Base-by-base conservation (phyloP, 441 rosid genomes). In the Gossypium gossypioides region DNA sequence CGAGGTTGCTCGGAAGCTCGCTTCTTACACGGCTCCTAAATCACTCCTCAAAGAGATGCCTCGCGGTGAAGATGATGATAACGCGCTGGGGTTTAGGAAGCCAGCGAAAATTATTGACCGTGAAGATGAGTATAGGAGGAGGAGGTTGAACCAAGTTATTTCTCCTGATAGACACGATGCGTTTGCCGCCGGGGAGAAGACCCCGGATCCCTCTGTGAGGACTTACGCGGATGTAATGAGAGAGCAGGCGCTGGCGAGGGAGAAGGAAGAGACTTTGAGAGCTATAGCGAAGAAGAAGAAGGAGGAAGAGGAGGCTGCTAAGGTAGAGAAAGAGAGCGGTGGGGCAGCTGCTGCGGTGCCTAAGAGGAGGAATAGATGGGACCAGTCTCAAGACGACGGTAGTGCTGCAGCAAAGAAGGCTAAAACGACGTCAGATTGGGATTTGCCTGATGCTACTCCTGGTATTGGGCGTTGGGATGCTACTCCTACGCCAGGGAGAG, bases 381-480 rank as follows among this genome's bases (percentile, higher is more conserved):
- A 94, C 67, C 91, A 81, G 74, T 59, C 87, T 4, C 91, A 87
- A 82, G 99, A 94, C 67, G 90, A 79, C 9, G 86, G 73, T 32
- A 81, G 74, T 18, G 81, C 75, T 40, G 85, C 84, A 0, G 84
- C 81, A 16, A 95, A 95, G 78, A 86, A 88, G 80, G 84, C 88
- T 5, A 88, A 87, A 59, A 60, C 83, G 0, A 81, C 84, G 4
- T 92, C 97, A 2, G 99, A 95, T 78, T 95, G 99, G 99, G 99
- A 95, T 78, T 68, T 88, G 69, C 96, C 99, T 0, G 99, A 95
- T 75, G 83, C 92, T 0, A 85, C 96, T 5, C 90, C 96, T 3
- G 98, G 96, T 63, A 85, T 90, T 77, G 98, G 98, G 24, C 82
- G 96, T 50, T 91, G 98, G 98, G 97, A 93, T 76, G 93, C 97